Conservation (phyloP, 2,329 filamentous ascomycete genomes). For the Epichloe glyceriae region DNA sequence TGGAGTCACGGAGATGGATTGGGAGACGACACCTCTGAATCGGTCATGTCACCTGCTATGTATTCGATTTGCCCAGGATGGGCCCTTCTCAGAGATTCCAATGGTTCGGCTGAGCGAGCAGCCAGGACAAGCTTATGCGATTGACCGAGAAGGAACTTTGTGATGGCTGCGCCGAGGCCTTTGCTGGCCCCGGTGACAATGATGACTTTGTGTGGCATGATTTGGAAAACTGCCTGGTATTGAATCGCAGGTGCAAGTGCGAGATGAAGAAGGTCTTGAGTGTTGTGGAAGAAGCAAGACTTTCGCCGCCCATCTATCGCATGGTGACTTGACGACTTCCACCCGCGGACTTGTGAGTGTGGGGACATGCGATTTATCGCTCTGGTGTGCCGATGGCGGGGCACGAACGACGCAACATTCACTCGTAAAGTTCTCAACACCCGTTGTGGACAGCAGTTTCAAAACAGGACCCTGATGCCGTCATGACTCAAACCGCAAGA, state of each 20-base stretch:
- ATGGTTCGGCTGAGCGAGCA: conserved; percentile 36
- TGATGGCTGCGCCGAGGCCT: conserved; percentile 46
- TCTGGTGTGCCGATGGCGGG: too few relatives aligned
- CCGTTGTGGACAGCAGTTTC: too few relatives aligned
- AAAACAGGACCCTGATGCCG: too few relatives aligned
- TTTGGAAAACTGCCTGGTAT: not conserved
- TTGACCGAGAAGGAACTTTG: conserved; percentile 35
- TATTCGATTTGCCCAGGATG: conserved; percentile 41
- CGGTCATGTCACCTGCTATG: conserved; percentile 41
- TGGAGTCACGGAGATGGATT: not conserved
- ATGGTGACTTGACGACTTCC: too few relatives aligned
- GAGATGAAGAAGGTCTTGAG: not conserved
- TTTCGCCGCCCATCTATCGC: too few relatives aligned
- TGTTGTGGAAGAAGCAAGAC: not conserved
- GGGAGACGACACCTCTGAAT: conserved; percentile 29
- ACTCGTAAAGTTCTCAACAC: too few relatives aligned
- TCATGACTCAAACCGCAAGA: too few relatives aligned
- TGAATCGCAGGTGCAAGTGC: too few relatives aligned
- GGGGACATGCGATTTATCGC: too few relatives aligned
- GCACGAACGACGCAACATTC: too few relatives aligned
- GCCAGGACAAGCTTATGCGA: conserved; percentile 47
- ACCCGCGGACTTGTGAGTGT: too few relatives aligned
- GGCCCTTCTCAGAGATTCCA: conserved; percentile 37
- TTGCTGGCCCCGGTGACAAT: conserved; percentile 56
- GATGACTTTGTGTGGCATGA: conserved; percentile 44